Evolutionary conservation across 805 yeast genomes (phyloP).

Genomic region (Isabelozyma pseudorhagii): DNA sequence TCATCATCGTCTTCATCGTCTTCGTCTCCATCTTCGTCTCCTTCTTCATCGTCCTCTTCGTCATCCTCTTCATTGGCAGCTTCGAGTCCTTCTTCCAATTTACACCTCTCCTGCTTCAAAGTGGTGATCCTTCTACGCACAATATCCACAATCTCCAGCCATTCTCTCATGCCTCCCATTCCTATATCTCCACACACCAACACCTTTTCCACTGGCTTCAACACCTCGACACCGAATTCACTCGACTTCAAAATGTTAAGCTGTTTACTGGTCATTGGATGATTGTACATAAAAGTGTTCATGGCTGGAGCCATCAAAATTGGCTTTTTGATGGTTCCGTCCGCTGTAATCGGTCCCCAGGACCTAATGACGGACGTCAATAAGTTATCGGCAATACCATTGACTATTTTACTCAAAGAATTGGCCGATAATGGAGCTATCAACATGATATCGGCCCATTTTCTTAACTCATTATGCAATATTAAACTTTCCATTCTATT

Average conservation of each 20-base stretch:
- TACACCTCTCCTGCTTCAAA: constrained; percentile 22
- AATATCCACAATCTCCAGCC: constrained; percentile 44
- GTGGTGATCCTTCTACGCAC: constrained; percentile 31
- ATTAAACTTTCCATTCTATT: constrained; percentile 35
- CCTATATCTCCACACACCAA: constrained; percentile 48
- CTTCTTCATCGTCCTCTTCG: constrained; percentile 33
- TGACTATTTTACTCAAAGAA: constrained; percentile 41
- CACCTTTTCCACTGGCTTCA: constrained; percentile 46
- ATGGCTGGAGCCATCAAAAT: constrained; percentile 47
- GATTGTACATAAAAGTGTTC: constrained; percentile 48
- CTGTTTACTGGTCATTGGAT: constrained; percentile 43
- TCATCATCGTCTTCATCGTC: constrained; percentile 37
- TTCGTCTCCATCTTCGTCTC: constrained; percentile 35
- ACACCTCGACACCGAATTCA: constrained; percentile 42
- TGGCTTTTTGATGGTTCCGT: constrained; percentile 30
- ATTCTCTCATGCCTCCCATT: constrained; percentile 50
- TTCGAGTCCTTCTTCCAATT: constrained; percentile 6
- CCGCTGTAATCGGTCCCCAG: constrained; percentile 30
- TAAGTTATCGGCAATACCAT: constrained; percentile 44
- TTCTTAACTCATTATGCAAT: constrained; percentile 42
- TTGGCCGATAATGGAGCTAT: constrained; percentile 46
- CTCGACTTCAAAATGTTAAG: constrained; percentile 25
- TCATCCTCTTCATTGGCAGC: constrained; percentile 28
- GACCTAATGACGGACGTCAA: constrained; percentile 40
- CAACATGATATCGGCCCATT: constrained; percentile 47